Conservation (phyloP, 257 asterid genomes). For the Vinca minor region DNA sequence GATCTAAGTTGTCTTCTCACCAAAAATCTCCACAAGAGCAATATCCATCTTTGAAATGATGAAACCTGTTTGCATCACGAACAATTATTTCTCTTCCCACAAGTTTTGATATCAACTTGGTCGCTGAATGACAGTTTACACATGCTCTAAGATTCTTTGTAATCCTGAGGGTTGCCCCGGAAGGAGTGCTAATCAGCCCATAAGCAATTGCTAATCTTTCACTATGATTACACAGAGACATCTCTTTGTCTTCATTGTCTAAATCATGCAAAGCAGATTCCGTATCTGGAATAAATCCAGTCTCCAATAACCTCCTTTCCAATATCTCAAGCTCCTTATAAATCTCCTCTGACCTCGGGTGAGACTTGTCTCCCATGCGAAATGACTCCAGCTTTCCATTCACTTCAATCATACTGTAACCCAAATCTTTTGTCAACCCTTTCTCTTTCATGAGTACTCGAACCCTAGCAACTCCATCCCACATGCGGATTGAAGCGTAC, state of each 20-base stretch:
- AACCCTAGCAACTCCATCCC: slow-evolving; percentile 51
- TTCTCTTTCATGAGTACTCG: slow-evolving; percentile 39
- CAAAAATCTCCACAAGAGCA: slow-evolving; percentile 23
- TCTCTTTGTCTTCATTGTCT: slow-evolving; percentile 32
- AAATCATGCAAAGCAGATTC: slow-evolving; percentile 42
- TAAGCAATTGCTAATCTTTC: slow-evolving; percentile 48
- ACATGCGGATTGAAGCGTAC: slow-evolving; percentile 40
- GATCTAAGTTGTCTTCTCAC: slow-evolving; percentile 1
- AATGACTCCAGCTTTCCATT: slow-evolving; percentile 39
- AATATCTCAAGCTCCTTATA: slow-evolving; percentile 32
- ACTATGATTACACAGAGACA: slow-evolving; percentile 35
- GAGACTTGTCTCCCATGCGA: slow-evolving; percentile 42
- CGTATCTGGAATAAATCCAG: slow-evolving; percentile 29
- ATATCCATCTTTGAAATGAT: slow-evolving; percentile 18
- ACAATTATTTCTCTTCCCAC: slow-evolving; percentile 33
- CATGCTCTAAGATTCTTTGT: slow-evolving; percentile 40
- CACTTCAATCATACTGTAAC: slow-evolving; percentile 40
- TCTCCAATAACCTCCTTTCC: slow-evolving; percentile 29
- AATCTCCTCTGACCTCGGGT: slow-evolving; percentile 29
- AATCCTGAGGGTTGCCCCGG: slow-evolving; percentile 27
- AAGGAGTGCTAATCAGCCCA: slow-evolving; percentile 31
- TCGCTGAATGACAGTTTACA: slow-evolving; percentile 40
- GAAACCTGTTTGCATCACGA: slow-evolving; percentile 29
- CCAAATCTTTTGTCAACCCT: slow-evolving; percentile 39
- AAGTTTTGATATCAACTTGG: slow-evolving; percentile 38